A percentile compares a stretch with the other conserved stretches of the same genome.
phyloP scores from a whole-genome alignment of 2,329 filamentous ascomycete species.

The Cryphonectria carpinicola region DNA sequence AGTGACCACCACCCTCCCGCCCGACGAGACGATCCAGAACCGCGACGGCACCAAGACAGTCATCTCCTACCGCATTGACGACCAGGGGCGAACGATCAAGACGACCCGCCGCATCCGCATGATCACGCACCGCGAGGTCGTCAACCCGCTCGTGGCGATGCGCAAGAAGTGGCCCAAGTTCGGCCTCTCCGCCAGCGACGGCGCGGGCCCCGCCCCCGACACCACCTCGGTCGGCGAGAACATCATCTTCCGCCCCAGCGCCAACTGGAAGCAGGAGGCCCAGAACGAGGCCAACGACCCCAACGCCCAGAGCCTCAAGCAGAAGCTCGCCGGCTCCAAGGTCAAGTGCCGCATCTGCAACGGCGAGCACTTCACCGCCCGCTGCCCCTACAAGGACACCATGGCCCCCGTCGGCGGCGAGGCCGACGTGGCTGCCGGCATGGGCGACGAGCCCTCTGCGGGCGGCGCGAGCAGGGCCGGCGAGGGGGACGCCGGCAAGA shows the following conservation, averaged over 20 bases:
- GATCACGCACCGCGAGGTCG: constrained; percentile 86
- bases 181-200: constrained; percentile 84
- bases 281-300: constrained; percentile 75
- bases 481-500: constrained; percentile 68
- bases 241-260: constrained; percentile 91
- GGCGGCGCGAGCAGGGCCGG: constrained; percentile 53
- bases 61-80: constrained; percentile 87
- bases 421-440: constrained; percentile 59
- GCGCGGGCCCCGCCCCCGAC: constrained; percentile 79
- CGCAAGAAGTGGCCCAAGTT: constrained; percentile 94
- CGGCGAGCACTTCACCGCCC: constrained; percentile 98
- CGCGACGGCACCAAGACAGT: constrained; percentile 98
- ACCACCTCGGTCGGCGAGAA: constrained; percentile 96
- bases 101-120: constrained; percentile 94
- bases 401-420: constrained; percentile 80
- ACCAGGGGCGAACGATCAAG: constrained; percentile 94
- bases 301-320: constrained; percentile 75
- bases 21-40: constrained; percentile 88
- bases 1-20: constrained; percentile 67
- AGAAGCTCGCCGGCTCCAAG: constrained; percentile 96
- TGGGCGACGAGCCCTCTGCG: constrained; percentile 51
- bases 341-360: constrained; percentile 99
- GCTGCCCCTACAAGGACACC: constrained; percentile 99
- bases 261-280: constrained; percentile 91
- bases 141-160: constrained; percentile 96